A percentile compares a stretch with the other conserved stretches of the same genome.
These are phyloP conservation scores for Carnegiea gigantea DNA, from an alignment of 179 eudicot genomes.

Conservation along the genomic window DNA sequence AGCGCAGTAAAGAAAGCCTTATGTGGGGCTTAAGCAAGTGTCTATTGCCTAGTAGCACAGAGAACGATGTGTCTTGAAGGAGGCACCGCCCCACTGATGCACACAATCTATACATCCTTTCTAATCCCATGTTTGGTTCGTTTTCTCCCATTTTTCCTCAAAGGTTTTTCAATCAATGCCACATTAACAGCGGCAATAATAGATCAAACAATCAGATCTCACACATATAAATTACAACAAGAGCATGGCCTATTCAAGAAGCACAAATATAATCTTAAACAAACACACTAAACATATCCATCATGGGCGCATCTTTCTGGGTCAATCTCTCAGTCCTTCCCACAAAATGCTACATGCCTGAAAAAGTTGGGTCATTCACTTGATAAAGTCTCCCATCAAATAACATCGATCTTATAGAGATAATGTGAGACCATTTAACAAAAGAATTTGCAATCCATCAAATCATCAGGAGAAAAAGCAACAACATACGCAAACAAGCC, in stretches of 20 bases:
- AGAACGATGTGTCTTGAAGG: too few relatives aligned
- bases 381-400: not conserved
- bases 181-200: not conserved
- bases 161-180: too few relatives aligned
- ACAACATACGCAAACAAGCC: constrained; percentile 80
- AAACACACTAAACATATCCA: not conserved
- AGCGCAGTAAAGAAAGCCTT: too few relatives aligned
- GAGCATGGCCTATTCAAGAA: not conserved
- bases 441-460: not conserved
- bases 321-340: not conserved
- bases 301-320: not conserved
- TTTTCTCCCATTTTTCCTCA: too few relatives aligned
- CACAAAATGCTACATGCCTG: not conserved
- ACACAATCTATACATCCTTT: too few relatives aligned
- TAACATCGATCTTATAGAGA: not conserved
- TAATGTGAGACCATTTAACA: not conserved
- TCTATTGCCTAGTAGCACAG: too few relatives aligned
- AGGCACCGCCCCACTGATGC: too few relatives aligned
- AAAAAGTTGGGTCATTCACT: not conserved
- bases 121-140: too few relatives aligned
- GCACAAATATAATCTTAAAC: not conserved
- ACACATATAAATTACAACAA: not conserved
- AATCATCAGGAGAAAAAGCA: constrained; percentile 4
- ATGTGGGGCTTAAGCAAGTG: too few relatives aligned
- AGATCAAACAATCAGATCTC: not conserved